Percentiles rank a stretch among this genome's conserved stretches.
Evolutionary conservation across 139 green algal genomes (phyloP).

Genomic region (Tetradesmus obliquus): DNA sequence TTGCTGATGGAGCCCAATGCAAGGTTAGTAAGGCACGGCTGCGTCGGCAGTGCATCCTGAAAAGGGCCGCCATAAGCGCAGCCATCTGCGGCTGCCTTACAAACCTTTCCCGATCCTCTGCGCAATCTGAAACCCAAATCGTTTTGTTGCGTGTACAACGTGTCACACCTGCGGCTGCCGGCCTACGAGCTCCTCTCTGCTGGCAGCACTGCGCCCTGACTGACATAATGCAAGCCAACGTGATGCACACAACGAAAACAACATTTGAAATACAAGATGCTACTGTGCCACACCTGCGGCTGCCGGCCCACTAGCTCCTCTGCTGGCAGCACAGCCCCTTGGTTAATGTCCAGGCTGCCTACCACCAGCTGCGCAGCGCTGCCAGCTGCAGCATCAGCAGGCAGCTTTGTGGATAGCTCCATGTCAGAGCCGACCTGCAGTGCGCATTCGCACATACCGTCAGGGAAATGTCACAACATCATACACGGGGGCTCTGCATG

Average conservation of each 20-base stretch:
- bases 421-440: slow-evolving; percentile 46
- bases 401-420: slow-evolving; percentile 72
- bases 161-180: slow-evolving; percentile 40
- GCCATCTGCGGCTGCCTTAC: too few relatives aligned
- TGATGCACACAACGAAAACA: background rate
- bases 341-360: slow-evolving; percentile 83
- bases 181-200: slow-evolving; percentile 83
- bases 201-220: slow-evolving; percentile 65
- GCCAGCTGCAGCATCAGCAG: slow-evolving; percentile 48
- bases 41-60: too few relatives aligned
- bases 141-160: too few relatives aligned
- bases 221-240: background rate
- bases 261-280: background rate
- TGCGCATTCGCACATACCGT: background rate
- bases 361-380: slow-evolving; percentile 62
- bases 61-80: too few relatives aligned
- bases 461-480: background rate
- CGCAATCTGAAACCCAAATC: too few relatives aligned
- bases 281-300: slow-evolving; percentile 18
- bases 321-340: slow-evolving; percentile 71
- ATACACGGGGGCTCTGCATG: background rate
- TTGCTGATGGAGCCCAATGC: too few relatives aligned
- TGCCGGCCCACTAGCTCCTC: slow-evolving; percentile 77
- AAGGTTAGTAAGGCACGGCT: too few relatives aligned
- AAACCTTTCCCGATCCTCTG: too few relatives aligned